Evolutionary conservation across 2,329 filamentous ascomycete species (phyloP), one percentile per base, ranked within the genome.

Genomic region (Davidsoniella virescens): DNA sequence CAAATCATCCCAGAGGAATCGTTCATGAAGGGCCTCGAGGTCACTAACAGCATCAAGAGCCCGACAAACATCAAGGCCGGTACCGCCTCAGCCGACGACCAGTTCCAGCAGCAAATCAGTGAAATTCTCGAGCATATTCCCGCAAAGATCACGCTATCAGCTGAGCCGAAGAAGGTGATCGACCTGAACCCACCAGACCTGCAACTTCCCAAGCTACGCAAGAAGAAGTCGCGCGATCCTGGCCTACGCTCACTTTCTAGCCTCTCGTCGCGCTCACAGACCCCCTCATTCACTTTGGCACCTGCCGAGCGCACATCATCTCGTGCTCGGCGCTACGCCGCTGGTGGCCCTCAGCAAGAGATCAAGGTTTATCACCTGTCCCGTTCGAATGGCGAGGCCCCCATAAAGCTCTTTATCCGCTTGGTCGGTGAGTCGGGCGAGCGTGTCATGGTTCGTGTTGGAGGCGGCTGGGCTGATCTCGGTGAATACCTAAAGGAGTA

Each of bases 381-480:
- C 12, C 79, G 87, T 44, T 80, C 83, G 16, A 87, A 82, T 36
- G 85, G 85, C 51, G 82, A 92, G 56, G 78, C 86, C 10, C 92
- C 92, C 0, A 88, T 95, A 61, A 96, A 95, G 65, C 76, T 98
- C 4, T 94, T 93, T 59, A 88, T 98, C 48, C 83, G 92, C 14
- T 80, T 87, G 1, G 88, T 98, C 2, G 92, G 92, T 46, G 87
- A 94, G 62, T 74, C 79, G 51, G 86, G 85, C 14, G 87, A 96
- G 64, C 80, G 92, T 47, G 87, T 96, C 54, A 96, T 98, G 92
- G 92, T 98, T 6, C 84, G 92, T 36, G 90, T 98, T 10, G 92
- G 92, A 10, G 92, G 92, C 53, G 92, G 92, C n/a, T 98, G 92
- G 92, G 87, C 88, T 12, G 92, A 98, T 63, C 70, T 98, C 17